Percentiles rank a stretch among this genome's conserved stretches.
Evolutionary conservation across 2,329 filamentous ascomycete species (phyloP).

Genomic region (Cordyceps javanica): DNA sequence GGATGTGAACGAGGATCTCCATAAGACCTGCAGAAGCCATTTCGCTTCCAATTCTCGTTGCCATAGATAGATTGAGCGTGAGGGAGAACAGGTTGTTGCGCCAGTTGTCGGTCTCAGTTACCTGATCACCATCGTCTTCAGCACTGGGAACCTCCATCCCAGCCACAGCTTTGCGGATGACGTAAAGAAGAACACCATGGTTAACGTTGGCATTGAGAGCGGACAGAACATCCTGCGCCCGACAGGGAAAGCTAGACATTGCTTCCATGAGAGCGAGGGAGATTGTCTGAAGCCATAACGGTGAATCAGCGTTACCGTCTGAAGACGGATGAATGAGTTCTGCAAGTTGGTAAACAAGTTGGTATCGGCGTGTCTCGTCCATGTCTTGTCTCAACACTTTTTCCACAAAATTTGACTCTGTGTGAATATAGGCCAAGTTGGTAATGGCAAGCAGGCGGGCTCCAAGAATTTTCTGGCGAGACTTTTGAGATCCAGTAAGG

Average conservation of each 20-base stretch:
- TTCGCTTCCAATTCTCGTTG: constrained; percentile 69
- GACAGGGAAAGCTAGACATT: constrained; percentile 71
- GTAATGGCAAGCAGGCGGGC: constrained; percentile 81
- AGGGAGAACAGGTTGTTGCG: constrained; percentile 85
- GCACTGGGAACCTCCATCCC: constrained; percentile 59
- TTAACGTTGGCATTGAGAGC: constrained; percentile 95
- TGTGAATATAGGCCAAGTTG: constrained; percentile 85
- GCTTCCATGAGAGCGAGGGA: constrained; percentile 78
- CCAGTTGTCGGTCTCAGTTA: constrained; percentile 77
- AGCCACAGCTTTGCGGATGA: constrained; percentile 83
- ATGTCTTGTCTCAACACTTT: constrained; percentile 81
- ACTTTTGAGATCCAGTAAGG: constrained; percentile 57
- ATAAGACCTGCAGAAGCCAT: constrained; percentile 87
- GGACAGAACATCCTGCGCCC: constrained; percentile 74
- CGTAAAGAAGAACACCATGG: constrained; percentile 88
- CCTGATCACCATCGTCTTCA: constrained; percentile 50
- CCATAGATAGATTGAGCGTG: constrained; percentile 71
- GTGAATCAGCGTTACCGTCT: constrained; percentile 60
- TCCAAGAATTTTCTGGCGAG: constrained; percentile 69
- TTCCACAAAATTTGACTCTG: constrained; percentile 75
- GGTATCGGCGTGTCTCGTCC: constrained; percentile 82
- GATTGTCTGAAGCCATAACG: constrained; percentile 73
- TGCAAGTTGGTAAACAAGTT: constrained; percentile 86
- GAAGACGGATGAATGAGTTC: constrained; percentile 83
- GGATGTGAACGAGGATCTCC: constrained; percentile 81